Base-by-base conservation (phyloP, 192 early-diverging fungal genomes). In the Anaeromyces robustus region DNA sequence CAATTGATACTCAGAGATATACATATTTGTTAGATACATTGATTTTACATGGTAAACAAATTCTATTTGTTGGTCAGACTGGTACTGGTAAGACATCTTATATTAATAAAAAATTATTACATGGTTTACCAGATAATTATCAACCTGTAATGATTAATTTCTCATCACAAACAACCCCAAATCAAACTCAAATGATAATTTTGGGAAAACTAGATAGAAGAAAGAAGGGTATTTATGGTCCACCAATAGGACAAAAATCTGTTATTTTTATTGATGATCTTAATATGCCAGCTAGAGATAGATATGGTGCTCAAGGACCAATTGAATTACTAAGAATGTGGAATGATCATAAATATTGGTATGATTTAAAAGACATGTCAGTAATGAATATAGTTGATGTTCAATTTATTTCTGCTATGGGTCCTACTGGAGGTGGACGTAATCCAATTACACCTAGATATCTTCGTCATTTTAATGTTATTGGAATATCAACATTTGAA, bases 31-130 rank as follows among this genome's bases (percentile, higher is more conserved):
- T 89, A 85, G 87, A 90, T 81, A 82, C 90, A 18, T 80, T 90
- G 79, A 86, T 91, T n/a, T 81, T 83, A 77, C 87, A 91, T 79
- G 81, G 87, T 30, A 85, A 86, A 59, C 82, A 86, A 29, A 83
- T 88, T 59, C 80, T 91, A 26, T 81, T 91, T 29, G 87, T 90
- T 29, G 90, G 90, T 2, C 90, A 88, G 41, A 91, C 90, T n/a
- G 90, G 90, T 41, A 91, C 90, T 14, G 90, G 90, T 30, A 91
- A 91, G 78, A 89, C 90, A 30, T 90, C 89, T 77, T 91, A 91
- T 82, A 89, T 91, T 39, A 83, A 79, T 17, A 90, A 85, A 80
- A 88, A 88, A 77, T 82, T 91, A 30, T 84, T 91, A 22, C 85
- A 81, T 28, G 90, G 89, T 0, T 80, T 91, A 5, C 87, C 86